These are phyloP conservation scores for Podaxis mareebaensis DNA, from an alignment of 768 basidiomycete species.

Conservation along the genomic window DNA sequence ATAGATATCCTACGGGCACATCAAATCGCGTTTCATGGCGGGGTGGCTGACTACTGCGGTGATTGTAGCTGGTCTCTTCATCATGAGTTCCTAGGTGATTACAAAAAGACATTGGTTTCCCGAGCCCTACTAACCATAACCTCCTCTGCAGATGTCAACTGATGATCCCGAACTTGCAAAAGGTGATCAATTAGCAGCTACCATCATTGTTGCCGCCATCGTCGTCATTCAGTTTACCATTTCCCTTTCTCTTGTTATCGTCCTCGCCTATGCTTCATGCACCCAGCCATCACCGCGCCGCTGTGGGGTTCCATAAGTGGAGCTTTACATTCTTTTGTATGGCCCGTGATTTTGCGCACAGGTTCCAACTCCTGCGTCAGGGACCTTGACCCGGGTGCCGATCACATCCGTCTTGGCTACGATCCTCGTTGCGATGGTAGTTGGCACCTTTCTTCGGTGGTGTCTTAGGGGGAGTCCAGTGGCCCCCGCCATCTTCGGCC, in stretches of 20 bases:
- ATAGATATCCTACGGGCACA: too few relatives aligned
- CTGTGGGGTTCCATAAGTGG: constrained; percentile 23
- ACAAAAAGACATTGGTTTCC: not conserved
- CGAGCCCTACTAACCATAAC: not conserved
- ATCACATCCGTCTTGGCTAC: not conserved
- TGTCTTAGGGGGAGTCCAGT: not conserved
- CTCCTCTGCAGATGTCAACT: not conserved
- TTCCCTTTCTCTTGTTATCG: constrained; percentile 20
- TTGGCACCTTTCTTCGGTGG: not conserved
- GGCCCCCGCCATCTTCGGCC: not conserved
- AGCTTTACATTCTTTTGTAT: constrained; percentile 22
- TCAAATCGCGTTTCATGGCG: too few relatives aligned
- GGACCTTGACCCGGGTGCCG: constrained; percentile 5
- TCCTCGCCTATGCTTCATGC: constrained; percentile 20
- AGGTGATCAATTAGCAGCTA: constrained; percentile 18
- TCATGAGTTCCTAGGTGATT: too few relatives aligned
- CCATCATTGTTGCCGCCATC: constrained; percentile 22
- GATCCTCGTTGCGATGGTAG: not conserved
- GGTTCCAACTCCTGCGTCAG: constrained; percentile 9
- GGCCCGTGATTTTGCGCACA: constrained; percentile 22
- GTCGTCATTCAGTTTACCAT: constrained; percentile 21
- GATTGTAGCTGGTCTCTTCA: too few relatives aligned
- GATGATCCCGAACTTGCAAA: not conserved
- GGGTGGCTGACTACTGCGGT: too few relatives aligned
- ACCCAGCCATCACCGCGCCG: constrained; percentile 19